Base-by-base conservation (phyloP, 2,329 filamentous ascomycete genomes). In the Escovopsis sp. region DNA sequence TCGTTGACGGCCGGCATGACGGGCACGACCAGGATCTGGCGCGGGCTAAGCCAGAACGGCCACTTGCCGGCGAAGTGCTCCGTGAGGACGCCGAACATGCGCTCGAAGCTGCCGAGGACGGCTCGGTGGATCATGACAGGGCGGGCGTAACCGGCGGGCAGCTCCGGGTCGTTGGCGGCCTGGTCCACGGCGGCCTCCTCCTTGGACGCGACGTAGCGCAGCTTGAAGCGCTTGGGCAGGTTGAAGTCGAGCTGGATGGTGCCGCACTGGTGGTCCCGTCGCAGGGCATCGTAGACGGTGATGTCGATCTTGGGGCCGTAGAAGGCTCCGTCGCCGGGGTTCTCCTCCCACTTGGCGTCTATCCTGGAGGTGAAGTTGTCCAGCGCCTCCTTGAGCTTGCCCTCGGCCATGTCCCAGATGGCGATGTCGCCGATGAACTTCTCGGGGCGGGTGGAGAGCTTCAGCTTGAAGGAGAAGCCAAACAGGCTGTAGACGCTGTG, bases 251-350 rank as follows among this genome's bases (percentile, higher is more conserved):
- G 83, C 65, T 96, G 89, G 51, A 96, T 94, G 11, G 89, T 96
- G 52, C 89, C 61, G 47, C 60, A 63, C 52, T 64, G 60, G 47
- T 59, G 57, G 42, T 62, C 84, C 58, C 88, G 76, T 62, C 79
- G 78, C 50, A 95, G 69, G 37, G 85, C 85, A 62, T 95, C 89
- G 40, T 79, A 81, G 55, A 98, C 88, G 47, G 85, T 93, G 56
- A 98, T 91, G 54, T 98, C 91, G 53, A 96, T 94, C 75, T 98
- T 98, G 40, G 91, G 91, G 2, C 91, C 91, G 61, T 98, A 98
- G 66, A 96, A 98, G 41, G 91, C 91, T 57, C 91, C 91, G 53
- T 98, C 91, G 43, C 89, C 91, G 45, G 86, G 82, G 63, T 96
- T 94, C 40, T 94, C 70, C 60, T 85, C 82, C 91, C 91, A 98